These are phyloP conservation scores for Brassica balearica DNA, from an alignment of 441 rosid species.

Conservation along the genomic window DNA sequence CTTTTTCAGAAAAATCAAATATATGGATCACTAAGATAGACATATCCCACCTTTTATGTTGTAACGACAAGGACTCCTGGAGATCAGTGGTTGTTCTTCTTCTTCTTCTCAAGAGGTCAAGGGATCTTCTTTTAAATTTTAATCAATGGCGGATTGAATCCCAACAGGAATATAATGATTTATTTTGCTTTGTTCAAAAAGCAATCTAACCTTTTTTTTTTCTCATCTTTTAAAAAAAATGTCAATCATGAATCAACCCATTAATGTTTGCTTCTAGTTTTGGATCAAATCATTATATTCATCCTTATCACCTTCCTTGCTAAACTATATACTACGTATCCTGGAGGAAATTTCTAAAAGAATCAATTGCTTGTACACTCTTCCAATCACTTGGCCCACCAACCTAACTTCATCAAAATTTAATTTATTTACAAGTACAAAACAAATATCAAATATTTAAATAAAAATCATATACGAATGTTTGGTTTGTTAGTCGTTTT, in stretches of 20 bases:
- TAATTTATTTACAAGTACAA: no score
- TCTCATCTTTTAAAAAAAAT: slow-evolving; percentile 12
- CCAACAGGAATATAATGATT: not conserved
- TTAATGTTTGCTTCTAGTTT: slow-evolving; percentile 13
- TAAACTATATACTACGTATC: not conserved
- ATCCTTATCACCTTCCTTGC: not conserved
- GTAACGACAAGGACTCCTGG: not conserved
- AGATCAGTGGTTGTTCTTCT: not conserved
- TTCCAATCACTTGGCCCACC: no score
- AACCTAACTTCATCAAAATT: no score
- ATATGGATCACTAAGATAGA: not conserved
- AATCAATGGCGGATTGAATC: slow-evolving; percentile 28
- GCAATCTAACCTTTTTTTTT: not conserved
- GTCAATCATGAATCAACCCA: slow-evolving; percentile 31
- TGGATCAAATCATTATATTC: slow-evolving; percentile 13
- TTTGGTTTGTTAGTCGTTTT: no score
- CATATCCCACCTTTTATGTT: slow-evolving; percentile 12
- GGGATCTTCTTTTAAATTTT: slow-evolving; percentile 5
- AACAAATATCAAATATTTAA: no score
- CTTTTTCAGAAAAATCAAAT: not conserved
- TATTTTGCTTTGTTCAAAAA: slow-evolving; percentile 9
- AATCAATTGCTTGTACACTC: not conserved
- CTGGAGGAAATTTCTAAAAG: not conserved
- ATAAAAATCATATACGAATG: no score
- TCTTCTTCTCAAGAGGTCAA: slow-evolving; percentile 6